These are phyloP conservation scores for Aegle marmelos DNA, from an alignment of 345 rosid genomes.

Conservation along the genomic window DNA sequence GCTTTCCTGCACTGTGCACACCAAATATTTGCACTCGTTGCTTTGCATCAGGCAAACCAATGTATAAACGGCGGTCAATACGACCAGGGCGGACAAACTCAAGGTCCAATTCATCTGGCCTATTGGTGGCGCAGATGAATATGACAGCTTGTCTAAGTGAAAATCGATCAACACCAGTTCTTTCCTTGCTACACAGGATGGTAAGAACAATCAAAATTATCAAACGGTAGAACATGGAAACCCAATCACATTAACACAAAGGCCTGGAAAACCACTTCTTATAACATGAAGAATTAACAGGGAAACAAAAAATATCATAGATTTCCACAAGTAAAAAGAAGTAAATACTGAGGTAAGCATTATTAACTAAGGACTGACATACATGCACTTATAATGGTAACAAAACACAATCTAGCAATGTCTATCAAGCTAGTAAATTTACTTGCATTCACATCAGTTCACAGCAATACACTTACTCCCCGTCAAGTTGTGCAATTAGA, in stretches of 20 bases:
- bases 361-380: neutral
- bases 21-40: slow-evolving; percentile 89
- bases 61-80: slow-evolving; percentile 88
- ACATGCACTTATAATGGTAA: neutral
- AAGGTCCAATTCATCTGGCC: slow-evolving; percentile 92
- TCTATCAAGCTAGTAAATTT: neutral
- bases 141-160: slow-evolving; percentile 95
- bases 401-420: neutral
- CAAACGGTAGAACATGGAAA: slow-evolving; percentile 9
- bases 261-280: neutral
- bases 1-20: slow-evolving; percentile 86
- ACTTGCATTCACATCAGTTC: neutral
- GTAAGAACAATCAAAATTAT: neutral
- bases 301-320: neutral
- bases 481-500: slow-evolving; percentile 85
- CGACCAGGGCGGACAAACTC: slow-evolving; percentile 94
- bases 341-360: neutral
- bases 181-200: slow-evolving; percentile 64
- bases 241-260: neutral
- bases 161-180: slow-evolving; percentile 82
- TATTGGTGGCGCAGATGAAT: slow-evolving; percentile 97
- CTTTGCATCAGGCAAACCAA: slow-evolving; percentile 91
- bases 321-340: neutral
- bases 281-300: neutral
- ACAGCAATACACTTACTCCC: slow-evolving; percentile 64